These are phyloP conservation scores for Chaetomium sp. DNA, from an alignment of 2,329 filamentous ascomycete species.

Conservation along the genomic window DNA sequence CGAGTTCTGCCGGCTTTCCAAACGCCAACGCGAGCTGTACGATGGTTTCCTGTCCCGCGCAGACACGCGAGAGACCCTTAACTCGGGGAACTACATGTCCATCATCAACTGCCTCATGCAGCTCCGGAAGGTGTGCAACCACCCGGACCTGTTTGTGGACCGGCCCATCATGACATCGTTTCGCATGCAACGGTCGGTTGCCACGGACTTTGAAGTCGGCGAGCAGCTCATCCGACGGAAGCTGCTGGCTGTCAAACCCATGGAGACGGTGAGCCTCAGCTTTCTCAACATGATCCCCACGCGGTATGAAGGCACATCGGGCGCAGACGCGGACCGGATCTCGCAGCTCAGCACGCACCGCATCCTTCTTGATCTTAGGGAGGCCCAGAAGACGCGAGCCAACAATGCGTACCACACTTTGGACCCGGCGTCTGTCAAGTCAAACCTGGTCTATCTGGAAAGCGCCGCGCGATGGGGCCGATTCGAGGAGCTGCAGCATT, in stretches of 20 bases:
- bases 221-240: constrained; percentile 63
- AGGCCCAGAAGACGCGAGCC: constrained; percentile 59
- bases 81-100: constrained; percentile 91
- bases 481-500: constrained; percentile 74
- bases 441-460: constrained; percentile 66
- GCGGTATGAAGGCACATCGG: constrained; percentile 60
- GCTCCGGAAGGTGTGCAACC: constrained; percentile 94
- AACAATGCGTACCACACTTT: constrained; percentile 49
- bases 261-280: constrained; percentile 61
- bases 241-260: constrained; percentile 55
- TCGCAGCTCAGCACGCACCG: constrained; percentile 64
- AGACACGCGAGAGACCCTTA: constrained; percentile 80
- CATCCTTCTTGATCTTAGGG: constrained; percentile 62
- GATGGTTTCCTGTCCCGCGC: constrained; percentile 90
- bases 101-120: constrained; percentile 99
- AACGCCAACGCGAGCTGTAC: constrained; percentile 90
- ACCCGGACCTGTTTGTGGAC: constrained; percentile 94
- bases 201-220: constrained; percentile 65
- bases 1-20: constrained; percentile 89
- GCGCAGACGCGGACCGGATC: constrained; percentile 45
- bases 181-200: constrained; percentile 75
- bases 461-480: constrained; percentile 61
- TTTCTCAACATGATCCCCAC: constrained; percentile 76
- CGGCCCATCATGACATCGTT: constrained; percentile 96
- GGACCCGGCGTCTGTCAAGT: constrained; percentile 61